Evolutionary conservation across 2,329 filamentous ascomycete genomes (phyloP).

Genomic region (Monilinia aucupariae): DNA sequence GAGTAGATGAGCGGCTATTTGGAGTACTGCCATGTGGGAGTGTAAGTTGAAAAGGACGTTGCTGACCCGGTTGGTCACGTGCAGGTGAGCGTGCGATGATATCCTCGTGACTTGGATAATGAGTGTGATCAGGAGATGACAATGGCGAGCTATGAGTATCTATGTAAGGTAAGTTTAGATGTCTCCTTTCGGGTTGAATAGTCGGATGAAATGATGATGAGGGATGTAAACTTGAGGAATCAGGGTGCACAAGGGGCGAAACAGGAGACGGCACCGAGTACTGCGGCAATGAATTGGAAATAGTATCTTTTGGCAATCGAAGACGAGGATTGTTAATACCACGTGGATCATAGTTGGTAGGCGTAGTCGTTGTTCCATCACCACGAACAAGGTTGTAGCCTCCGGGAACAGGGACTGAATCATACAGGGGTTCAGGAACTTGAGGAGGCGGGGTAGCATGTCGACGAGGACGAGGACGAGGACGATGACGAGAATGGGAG

Average conservation of each 20-base stretch:
- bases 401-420: constrained; percentile 33
- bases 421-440: constrained; percentile 30
- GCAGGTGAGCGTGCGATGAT: constrained; percentile 33
- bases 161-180: background rate
- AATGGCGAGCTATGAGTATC: background rate
- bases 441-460: constrained; percentile 1
- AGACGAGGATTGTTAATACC: constrained; percentile 18
- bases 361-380: constrained; percentile 27
- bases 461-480: constrained; percentile 21
- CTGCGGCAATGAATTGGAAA: constrained; percentile 18
- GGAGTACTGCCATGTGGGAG: constrained; percentile 27
- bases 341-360: constrained; percentile 30
- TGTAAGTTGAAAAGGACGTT: constrained; percentile 33
- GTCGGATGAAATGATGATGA: background rate
- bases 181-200: background rate
- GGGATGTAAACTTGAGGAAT: background rate
- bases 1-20: constrained; percentile 17
- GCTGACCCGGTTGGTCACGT: constrained; percentile 27
- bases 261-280: constrained; percentile 15
- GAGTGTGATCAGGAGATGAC: constrained; percentile 14
- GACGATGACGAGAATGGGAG: constrained; percentile 22
- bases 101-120: constrained; percentile 28
- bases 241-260: background rate
- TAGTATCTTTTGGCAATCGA: constrained; percentile 12
- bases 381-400: constrained; percentile 32